Base-by-base conservation (phyloP, 139 green algal species). In the Coelastrella sp. region DNA sequence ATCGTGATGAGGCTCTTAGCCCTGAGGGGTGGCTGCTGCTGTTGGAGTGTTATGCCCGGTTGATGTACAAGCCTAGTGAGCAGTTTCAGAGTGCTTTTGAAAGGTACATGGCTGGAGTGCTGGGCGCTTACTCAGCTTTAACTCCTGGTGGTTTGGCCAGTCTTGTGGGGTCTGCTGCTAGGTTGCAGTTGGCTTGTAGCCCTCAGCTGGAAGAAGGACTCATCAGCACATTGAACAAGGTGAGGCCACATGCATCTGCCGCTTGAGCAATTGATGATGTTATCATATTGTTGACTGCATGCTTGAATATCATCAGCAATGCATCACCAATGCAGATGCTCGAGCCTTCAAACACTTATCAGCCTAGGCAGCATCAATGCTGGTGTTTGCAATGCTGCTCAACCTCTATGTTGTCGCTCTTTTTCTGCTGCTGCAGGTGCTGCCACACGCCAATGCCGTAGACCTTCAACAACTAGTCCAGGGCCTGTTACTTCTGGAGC, bases 381-480 rank as follows among this genome's bases (percentile, higher is more conserved):
- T n/a, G n/a, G n/a, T n/a, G n/a, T n/a, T n/a, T n/a, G n/a, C n/a
- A n/a, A n/a, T n/a, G n/a, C n/a, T n/a, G n/a, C n/a, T n/a, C n/a
- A n/a, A n/a, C n/a, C n/a, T n/a, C n/a, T n/a, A n/a, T n/a, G n/a
- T n/a, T 3, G 27, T 8, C 15, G 1, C 8, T 21, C 4, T 41
- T 1, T 0, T 40, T 15, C 5, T 69, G 23, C 27, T 40, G 38
- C 21, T 23, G 30, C 32, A 81, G 73, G 73, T 69, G 27, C 27
- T 81, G 48, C 73, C 73, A 9, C 7, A 27, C 7, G 73, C 73
- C 41, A 81, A n/a, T 7, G 30, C 32, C 11, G 27, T 37, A 5
- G 50, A 81, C 48, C 73, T 81, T 30, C 73, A 81, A 37, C 32
- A 81, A 50, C 50, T 81, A 25, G 21, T 81, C 17, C 73, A 81